Percentiles rank a stretch among this genome's conserved stretches.
Evolutionary conservation across 2,329 filamentous ascomycete genomes (phyloP).

Genomic region (Colletotrichum aenigma): DNA sequence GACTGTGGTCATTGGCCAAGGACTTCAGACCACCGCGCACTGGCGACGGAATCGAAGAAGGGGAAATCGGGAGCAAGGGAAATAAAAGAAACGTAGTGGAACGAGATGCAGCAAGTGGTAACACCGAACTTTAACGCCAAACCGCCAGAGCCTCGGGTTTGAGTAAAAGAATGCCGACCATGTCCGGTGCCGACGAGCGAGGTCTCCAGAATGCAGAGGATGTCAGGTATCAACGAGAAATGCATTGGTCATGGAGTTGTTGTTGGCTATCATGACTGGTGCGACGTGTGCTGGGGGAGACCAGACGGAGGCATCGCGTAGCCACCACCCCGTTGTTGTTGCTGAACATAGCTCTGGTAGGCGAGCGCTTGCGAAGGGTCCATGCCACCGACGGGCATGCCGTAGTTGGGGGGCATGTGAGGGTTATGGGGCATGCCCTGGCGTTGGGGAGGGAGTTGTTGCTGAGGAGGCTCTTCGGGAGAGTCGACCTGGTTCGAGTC

Average conservation of each 20-base stretch:
- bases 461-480: slow-evolving; percentile 83
- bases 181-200: not conserved
- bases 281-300: slow-evolving; percentile 83
- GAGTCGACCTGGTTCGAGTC: slow-evolving; percentile 81
- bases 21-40: not conserved
- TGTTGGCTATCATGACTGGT: slow-evolving; percentile 66
- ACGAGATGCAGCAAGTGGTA: slow-evolving; percentile 10
- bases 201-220: slow-evolving; percentile 53
- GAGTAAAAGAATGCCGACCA: not conserved
- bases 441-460: slow-evolving; percentile 72
- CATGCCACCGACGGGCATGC: slow-evolving; percentile 66
- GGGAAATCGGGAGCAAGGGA: slow-evolving; percentile 8
- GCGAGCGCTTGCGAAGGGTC: slow-evolving; percentile 81
- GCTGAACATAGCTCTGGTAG: slow-evolving; percentile 82
- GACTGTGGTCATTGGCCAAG: not conserved
- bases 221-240: slow-evolving; percentile 62
- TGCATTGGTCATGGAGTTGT: slow-evolving; percentile 23
- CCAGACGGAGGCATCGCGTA: slow-evolving; percentile 80
- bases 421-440: slow-evolving; percentile 70
- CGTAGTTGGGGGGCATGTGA: slow-evolving; percentile 67
- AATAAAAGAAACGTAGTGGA: slow-evolving; percentile 19
- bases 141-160: slow-evolving; percentile 45
- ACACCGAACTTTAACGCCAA: slow-evolving; percentile 23
- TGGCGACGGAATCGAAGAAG: not conserved
- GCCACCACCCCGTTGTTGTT: slow-evolving; percentile 70